These are phyloP conservation scores for Xylariaceae sp. DNA, from an alignment of 2,329 filamentous ascomycete genomes.

Conservation along the genomic window DNA sequence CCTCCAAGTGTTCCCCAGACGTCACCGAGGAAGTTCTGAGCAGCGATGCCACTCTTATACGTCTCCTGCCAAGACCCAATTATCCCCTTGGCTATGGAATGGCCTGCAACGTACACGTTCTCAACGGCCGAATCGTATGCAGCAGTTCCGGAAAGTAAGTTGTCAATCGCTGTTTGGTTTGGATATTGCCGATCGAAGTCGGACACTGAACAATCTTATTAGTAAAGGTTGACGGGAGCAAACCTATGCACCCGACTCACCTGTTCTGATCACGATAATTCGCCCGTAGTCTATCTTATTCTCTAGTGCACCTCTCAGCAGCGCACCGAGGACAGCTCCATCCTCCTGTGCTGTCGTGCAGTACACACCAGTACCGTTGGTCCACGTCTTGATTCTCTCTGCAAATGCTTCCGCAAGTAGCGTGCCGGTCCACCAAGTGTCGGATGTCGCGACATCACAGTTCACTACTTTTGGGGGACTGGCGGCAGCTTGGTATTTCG, in stretches of 20 bases:
- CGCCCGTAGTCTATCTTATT: constrained; percentile 38
- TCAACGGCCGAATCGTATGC: constrained; percentile 1
- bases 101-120: constrained; percentile 3
- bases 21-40: constrained; percentile 2
- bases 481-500: not conserved
- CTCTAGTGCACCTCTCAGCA: constrained; percentile 34
- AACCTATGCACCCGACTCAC: not conserved
- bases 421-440: constrained; percentile 1
- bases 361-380: constrained; percentile 40
- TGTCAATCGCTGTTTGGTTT: constrained; percentile 5
- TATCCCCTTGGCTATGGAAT: not conserved
- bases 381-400: constrained; percentile 36
- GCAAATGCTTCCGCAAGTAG: constrained; percentile 30
- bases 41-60: not conserved
- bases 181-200: constrained; percentile 12
- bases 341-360: constrained; percentile 41
- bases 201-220: constrained; percentile 1
- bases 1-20: constrained; percentile 3
- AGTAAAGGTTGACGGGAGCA: not conserved
- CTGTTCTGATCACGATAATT: constrained; percentile 31
- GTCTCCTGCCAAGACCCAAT: not conserved
- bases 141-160: constrained; percentile 2
- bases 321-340: constrained; percentile 38
- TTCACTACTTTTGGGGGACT: not conserved
- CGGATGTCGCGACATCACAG: not conserved